Percentiles rank a stretch among this genome's conserved stretches.
phyloP scores from a whole-genome alignment of 192 early-diverging fungal genomes.

The Oehlia diaphana region DNA sequence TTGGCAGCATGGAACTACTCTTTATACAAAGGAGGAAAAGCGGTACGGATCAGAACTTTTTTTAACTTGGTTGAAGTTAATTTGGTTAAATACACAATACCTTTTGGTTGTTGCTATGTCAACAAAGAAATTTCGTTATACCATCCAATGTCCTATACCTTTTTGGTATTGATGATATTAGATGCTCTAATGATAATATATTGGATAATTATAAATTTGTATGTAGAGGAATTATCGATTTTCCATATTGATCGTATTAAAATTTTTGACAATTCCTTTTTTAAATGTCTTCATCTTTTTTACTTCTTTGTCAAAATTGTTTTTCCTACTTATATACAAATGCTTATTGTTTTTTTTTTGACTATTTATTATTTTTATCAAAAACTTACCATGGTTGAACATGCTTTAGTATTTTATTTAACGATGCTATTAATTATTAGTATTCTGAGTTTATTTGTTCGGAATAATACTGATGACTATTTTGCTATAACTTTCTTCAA shows the following conservation, averaged over 20 bases:
- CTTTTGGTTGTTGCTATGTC: constrained; percentile 9
- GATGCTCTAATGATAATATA: not conserved
- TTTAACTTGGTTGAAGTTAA: constrained; percentile 15
- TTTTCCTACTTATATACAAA: constrained; percentile 14
- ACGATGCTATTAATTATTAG: not conserved
- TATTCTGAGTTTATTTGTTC: not conserved
- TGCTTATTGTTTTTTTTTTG: constrained; percentile 5
- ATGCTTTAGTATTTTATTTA: constrained; percentile 1
- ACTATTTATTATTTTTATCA: constrained; percentile 3
- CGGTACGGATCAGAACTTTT: constrained; percentile 1
- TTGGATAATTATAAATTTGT: constrained; percentile 5
- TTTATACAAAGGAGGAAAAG: constrained; percentile 14
- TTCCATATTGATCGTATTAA: constrained; percentile 19
- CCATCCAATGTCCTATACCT: constrained; percentile 14
- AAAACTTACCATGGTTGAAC: not conserved
- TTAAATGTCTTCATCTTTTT: not conserved
- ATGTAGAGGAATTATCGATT: not conserved
- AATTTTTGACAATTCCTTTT: not conserved
- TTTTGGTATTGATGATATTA: constrained; percentile 11
- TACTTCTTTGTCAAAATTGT: not conserved
- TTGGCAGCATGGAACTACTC: constrained; percentile 7
- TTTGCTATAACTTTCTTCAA: constrained; percentile 17
- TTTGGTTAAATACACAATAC: constrained; percentile 21
- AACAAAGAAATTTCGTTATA: constrained; percentile 15
- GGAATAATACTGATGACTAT: not conserved